phyloP scores from a whole-genome alignment of 148 eudicot species.

The Agrostemma githago region DNA sequence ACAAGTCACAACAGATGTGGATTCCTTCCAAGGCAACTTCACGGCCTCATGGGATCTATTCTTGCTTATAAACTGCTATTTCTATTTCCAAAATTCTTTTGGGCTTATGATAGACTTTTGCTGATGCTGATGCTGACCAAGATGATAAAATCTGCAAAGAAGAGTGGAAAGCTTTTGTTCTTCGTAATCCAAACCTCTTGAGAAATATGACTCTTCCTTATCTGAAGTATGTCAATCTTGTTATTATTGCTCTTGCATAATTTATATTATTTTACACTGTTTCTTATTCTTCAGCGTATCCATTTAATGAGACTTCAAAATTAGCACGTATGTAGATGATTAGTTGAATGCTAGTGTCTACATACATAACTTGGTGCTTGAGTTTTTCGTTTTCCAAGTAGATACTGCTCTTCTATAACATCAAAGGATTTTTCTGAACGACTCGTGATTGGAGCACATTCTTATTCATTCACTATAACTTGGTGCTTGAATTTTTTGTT shows the following conservation, averaged over 20 bases:
- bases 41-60: background rate
- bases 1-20: background rate
- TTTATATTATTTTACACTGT: background rate
- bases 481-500: too few species aligned
- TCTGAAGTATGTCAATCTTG: constrained; percentile 51
- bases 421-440: background rate
- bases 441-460: background rate
- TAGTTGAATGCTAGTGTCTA: too few species aligned
- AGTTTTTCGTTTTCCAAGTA: too few species aligned
- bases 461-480: background rate
- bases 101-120: constrained; percentile 55
- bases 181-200: constrained; percentile 57
- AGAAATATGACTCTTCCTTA: constrained; percentile 94
- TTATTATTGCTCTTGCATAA: background rate
- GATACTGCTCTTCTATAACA: background rate
- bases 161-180: constrained; percentile 75
- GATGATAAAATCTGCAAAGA: constrained; percentile 75
- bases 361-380: too few species aligned
- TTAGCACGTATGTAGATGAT: background rate
- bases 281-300: background rate
- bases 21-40: background rate
- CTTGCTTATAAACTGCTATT: background rate
- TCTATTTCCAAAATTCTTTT: background rate
- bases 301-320: background rate
- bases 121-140: constrained; percentile 71